phyloP scores from a whole-genome alignment of 768 basidiomycete species.

The Ephemerocybe angulata region DNA sequence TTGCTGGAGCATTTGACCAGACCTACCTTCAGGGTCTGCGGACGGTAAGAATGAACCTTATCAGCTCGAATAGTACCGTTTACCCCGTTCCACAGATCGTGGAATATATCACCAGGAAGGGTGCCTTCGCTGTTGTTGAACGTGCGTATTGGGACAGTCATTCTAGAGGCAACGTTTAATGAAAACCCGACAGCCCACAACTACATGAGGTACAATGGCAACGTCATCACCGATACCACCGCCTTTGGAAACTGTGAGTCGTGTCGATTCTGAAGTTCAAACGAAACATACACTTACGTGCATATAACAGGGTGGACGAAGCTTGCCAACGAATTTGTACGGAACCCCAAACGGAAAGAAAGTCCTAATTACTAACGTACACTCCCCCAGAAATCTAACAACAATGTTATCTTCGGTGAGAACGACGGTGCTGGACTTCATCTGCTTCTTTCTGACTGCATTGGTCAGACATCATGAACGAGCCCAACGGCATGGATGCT shows the following conservation, averaged over 20 bases:
- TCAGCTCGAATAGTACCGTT: neutral
- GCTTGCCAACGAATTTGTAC: conserved; percentile 50
- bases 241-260: conserved; percentile 47
- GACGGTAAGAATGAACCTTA: conserved; percentile 29
- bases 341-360: conserved; percentile 14
- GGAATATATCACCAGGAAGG: conserved; percentile 54
- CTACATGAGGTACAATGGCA: conserved; percentile 56
- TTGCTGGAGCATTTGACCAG: conserved; percentile 50
- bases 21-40: conserved; percentile 51
- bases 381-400: conserved; percentile 37
- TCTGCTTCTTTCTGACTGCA: conserved; percentile 7
- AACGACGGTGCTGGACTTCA: conserved; percentile 7
- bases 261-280: neutral
- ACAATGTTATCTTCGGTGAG: conserved; percentile 53
- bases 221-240: conserved; percentile 44
- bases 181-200: conserved; percentile 39
- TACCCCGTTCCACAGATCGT: conserved; percentile 36
- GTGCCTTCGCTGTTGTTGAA: conserved; percentile 54
- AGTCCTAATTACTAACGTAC: neutral
- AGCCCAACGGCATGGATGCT: conserved; percentile 58
- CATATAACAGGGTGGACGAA: conserved; percentile 48
- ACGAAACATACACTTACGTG: neutral
- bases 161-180: neutral
- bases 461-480: conserved; percentile 49
- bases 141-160: conserved; percentile 27